phyloP scores from a whole-genome alignment of 768 basidiomycete species.

The Tubosaeta sp. region DNA sequence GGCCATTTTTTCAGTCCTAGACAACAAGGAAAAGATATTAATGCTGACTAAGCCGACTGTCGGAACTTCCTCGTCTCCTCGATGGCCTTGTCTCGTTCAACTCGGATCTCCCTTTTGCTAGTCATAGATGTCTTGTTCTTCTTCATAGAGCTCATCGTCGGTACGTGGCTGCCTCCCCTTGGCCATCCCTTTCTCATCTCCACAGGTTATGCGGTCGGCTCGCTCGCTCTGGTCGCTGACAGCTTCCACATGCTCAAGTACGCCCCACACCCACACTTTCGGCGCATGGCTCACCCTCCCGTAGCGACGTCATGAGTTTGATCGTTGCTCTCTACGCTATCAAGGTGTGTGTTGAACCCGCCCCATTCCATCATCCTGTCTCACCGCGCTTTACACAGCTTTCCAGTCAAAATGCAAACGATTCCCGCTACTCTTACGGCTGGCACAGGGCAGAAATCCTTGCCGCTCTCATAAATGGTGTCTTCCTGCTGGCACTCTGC shows the following conservation, averaged over 20 bases:
- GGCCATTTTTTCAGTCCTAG: slow-evolving; percentile 39
- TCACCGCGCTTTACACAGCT: slow-evolving; percentile 42
- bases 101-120: slow-evolving; percentile 71
- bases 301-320: slow-evolving; percentile 94
- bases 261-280: slow-evolving; percentile 22
- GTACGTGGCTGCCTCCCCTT: slow-evolving; percentile 36
- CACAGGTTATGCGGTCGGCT: slow-evolving; percentile 91
- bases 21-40: neutral
- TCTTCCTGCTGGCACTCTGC: slow-evolving; percentile 94
- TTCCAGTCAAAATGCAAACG: slow-evolving; percentile 50
- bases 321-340: slow-evolving; percentile 95
- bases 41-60: slow-evolving; percentile 20
- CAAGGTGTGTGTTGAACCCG: slow-evolving; percentile 42
- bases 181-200: slow-evolving; percentile 9
- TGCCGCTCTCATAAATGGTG: slow-evolving; percentile 92
- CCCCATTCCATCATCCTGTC: slow-evolving; percentile 7
- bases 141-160: slow-evolving; percentile 77
- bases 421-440: slow-evolving; percentile 91
- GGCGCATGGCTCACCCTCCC: slow-evolving; percentile 9
- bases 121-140: slow-evolving; percentile 86
- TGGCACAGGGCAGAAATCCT: slow-evolving; percentile 98
- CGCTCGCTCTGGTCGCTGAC: slow-evolving; percentile 92
- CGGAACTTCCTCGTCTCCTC: neutral
- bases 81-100: slow-evolving; percentile 56
- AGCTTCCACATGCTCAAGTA: slow-evolving; percentile 99